Base-by-base conservation (phyloP, 139 green algal genomes). In the Micractinium conductrix region DNA sequence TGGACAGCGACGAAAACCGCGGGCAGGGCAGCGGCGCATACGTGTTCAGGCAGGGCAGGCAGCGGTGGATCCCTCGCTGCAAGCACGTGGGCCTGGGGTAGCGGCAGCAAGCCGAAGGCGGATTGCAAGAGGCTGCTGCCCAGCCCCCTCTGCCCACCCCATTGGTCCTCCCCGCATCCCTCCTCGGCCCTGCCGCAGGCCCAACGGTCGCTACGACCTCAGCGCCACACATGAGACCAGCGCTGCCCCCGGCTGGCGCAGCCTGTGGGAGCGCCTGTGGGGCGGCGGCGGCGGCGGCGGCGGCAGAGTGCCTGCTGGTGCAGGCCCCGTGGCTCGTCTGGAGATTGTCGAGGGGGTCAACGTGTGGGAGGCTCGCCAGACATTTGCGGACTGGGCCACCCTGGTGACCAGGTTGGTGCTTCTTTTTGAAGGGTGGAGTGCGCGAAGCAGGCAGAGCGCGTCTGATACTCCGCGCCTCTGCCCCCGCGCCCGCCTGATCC, bases 331-430 rank as follows among this genome's bases (percentile, higher is more conserved):
- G 8, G 43, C 87, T 28, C 38, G 45, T 19, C 40, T 92, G 40
- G 68, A 90, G 33, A 76, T 93, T 9, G 80, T 92, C 21, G 5
- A 83, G 38, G 91, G 92, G 0, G 87, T 87, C 5, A 68, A 91
- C 24, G 44, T 96, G 35, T 90, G 60, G 38, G 93, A 97, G 84
- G 81, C 92, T 24, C 85, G 86, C 38, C 89, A 95, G 85, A 65
- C 78, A 6, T 93, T 90, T 68, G 45, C n/a, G 0, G 30, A 74
- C 76, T 95, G 92, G 90, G 88, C 85, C 21, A 80, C 65, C 33
- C 70, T 95, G 33, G 89, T 86, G n/a, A 91, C 86, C 12, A 85
- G 84, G 84, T 87, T 53, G 24, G 73, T 1, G n/a, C n/a, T n/a
- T n/a, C n/a, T n/a, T n/a, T n/a, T n/a, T n/a, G n/a, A n/a, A n/a